phyloP scores from a whole-genome alignment of 2,329 filamentous ascomycete genomes.

The Penicillium thymicola region DNA sequence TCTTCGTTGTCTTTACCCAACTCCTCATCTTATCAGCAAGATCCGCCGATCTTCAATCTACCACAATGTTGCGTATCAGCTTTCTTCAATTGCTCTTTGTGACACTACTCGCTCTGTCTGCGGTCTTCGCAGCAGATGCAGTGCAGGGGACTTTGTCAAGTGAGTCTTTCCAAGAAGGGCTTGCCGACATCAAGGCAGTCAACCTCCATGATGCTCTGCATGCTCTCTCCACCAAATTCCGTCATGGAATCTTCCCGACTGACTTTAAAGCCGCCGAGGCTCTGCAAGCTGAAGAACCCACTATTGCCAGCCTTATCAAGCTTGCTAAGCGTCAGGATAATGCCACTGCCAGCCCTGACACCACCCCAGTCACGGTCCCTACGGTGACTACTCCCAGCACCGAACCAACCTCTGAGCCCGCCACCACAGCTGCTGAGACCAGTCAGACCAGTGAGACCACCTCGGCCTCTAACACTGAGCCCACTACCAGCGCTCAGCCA shows the following conservation, averaged over 20 bases:
- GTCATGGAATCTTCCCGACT: conserved; percentile 65
- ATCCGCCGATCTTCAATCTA: neutral
- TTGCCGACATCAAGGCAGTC: conserved; percentile 56
- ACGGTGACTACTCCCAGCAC: conserved; percentile 5
- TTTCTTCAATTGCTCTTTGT: conserved; percentile 26
- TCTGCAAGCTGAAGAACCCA: conserved; percentile 59
- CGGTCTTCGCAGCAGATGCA: conserved; percentile 24
- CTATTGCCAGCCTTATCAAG: conserved; percentile 60
- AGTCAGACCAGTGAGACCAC: conserved; percentile 12
- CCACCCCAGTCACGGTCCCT: neutral
- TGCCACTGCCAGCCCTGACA: conserved; percentile 20
- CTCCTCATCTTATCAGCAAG: neutral
- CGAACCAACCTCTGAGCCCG: conserved; percentile 5
- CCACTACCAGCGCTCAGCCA: conserved; percentile 14
- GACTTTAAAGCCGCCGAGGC: conserved; percentile 63
- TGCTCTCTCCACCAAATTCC: conserved; percentile 60
- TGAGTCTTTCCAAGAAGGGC: conserved; percentile 51
- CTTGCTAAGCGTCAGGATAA: conserved; percentile 60
- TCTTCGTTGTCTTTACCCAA: neutral
- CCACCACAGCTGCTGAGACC: conserved; percentile 15
- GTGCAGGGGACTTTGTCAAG: conserved; percentile 12
- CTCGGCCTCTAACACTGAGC: conserved; percentile 6
- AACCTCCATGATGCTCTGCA: conserved; percentile 66
- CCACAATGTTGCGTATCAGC: conserved; percentile 22
- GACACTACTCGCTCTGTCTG: conserved; percentile 26